phyloP scores from a whole-genome alignment of 306 rosid species.

The Adenanthera pavonina region DNA sequence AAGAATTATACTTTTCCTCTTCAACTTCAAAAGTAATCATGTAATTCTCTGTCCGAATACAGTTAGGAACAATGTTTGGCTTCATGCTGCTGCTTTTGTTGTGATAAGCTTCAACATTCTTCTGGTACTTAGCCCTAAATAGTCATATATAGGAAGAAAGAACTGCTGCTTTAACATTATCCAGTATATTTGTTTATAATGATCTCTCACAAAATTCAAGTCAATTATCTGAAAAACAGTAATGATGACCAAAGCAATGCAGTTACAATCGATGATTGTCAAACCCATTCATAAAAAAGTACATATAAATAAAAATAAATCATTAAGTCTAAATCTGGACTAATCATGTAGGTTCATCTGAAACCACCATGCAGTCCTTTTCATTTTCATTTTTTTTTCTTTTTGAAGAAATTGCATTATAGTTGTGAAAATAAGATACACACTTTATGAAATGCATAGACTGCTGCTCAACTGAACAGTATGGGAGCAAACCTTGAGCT shows the following conservation, averaged over 20 bases:
- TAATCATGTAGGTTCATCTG: slow-evolving; percentile 12
- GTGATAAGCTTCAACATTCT: slow-evolving; percentile 97
- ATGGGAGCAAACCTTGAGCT: slow-evolving; percentile 2
- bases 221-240: not conserved
- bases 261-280: slow-evolving; percentile 2
- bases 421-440: not conserved
- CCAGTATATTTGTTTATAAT: slow-evolving; percentile 2
- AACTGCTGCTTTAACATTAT: slow-evolving; percentile 33
- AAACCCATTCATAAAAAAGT: not conserved
- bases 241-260: slow-evolving; percentile 32
- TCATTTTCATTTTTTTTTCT: not conserved
- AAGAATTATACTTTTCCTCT: slow-evolving; percentile 84
- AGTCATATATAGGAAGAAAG: not conserved
- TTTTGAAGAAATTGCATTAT: not conserved
- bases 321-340: slow-evolving; percentile 19
- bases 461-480: not conserved
- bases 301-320: not conserved
- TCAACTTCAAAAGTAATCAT: slow-evolving; percentile 94
- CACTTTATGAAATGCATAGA: slow-evolving; percentile 11
- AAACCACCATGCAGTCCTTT: slow-evolving; percentile 21
- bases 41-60: slow-evolving; percentile 97
- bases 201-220: slow-evolving; percentile 28
- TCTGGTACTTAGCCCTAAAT: slow-evolving; percentile 95
- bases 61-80: slow-evolving; percentile 96
- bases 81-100: slow-evolving; percentile 87